phyloP scores from a whole-genome alignment of 208 protist species.

The Wallacemonas sp. region DNA sequence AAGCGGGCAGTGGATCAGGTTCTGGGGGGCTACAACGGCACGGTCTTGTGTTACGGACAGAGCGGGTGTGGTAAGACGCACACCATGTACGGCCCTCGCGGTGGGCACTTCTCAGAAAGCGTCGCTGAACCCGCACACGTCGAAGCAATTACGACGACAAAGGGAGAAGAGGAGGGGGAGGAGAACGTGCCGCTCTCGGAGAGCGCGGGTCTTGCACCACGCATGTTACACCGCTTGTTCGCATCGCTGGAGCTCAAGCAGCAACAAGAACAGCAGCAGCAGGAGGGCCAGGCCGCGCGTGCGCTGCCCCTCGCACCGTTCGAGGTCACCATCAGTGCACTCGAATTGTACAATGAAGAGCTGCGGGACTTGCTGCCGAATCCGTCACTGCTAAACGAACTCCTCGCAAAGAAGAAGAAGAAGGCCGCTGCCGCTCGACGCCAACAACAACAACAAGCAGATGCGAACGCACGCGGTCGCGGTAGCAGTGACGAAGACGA shows the following conservation, averaged over 20 bases:
- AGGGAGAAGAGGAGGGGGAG: background rate
- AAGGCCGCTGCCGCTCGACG: too few species aligned
- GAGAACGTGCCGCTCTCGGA: constrained; percentile 1
- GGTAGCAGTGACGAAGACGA: background rate
- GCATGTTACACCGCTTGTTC: constrained; percentile 34
- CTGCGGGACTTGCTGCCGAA: constrained; percentile 62
- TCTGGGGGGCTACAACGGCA: constrained; percentile 78
- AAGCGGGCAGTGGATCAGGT: constrained; percentile 48
- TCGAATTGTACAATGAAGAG: constrained; percentile 85
- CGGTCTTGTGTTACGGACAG: constrained; percentile 91
- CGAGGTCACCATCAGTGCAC: constrained; percentile 43
- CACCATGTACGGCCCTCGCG: constrained; percentile 70
- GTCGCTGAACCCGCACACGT: background rate
- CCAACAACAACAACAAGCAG: background rate
- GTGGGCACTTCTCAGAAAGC: constrained; percentile 23
- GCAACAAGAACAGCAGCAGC: background rate
- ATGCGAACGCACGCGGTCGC: too few species aligned
- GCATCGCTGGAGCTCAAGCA: constrained; percentile 4
- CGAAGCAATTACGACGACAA: too few species aligned
- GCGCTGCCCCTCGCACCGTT: constrained; percentile 7
- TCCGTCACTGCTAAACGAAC: background rate
- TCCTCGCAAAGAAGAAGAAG: background rate
- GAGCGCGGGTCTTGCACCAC: constrained; percentile 39
- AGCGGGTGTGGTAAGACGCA: constrained; percentile 92
- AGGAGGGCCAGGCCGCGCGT: background rate